Evolutionary conservation across 352 stramenopile genomes (phyloP), one percentile per base, ranked within the genome.

Genomic region (Thalassiosira gravida): DNA sequence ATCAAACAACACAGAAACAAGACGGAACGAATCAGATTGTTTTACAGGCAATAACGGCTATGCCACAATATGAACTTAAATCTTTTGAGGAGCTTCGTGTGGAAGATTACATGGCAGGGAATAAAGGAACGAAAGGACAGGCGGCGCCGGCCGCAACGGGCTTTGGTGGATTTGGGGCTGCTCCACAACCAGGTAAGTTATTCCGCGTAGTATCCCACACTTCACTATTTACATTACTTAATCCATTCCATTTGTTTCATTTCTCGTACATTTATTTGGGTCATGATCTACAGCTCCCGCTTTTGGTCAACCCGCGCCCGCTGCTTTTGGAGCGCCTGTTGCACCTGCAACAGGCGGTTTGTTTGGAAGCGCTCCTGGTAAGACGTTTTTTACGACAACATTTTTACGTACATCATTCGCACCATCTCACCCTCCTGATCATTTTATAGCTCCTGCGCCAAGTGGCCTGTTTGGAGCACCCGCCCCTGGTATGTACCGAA

Each of bases 51-150:
- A 94, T 95, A 42, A 89, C 89, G 2, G 88, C 84, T 20, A 93
- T 94, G 90, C 76, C 75, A 30, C 74, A 83, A 53, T 95, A 94
- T 52, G 88, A 91, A 55, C 74, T 83, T 6, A 94, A 95, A 71
- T 88, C 71, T 13, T 91, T 93, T 75, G 90, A 95, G 82, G 90
- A 95, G 74, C 77, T 95, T 16, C 73, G 91, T 20, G 83, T 93
- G 25, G 89, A 95, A 69, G 91, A 95, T 83, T 94, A 94, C 80
- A 55, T 67, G 67, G 76, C 82, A 24, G 88, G 87, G 1, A 93
- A 93, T 62, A 89, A 86, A 53, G 87, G 87, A 70, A 78, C 50
- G 1, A 59, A 76, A 57, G 67, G 73, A 24, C 69, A 82, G 30
- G 56, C 47, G 6, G 49, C 67, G 7, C 75, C 76, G 1, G 62